Percentiles rank a stretch among this genome's conserved stretches.
Conservation (phyloP, 441 rosid genomes). For the Isatis lusitanica region DNA sequence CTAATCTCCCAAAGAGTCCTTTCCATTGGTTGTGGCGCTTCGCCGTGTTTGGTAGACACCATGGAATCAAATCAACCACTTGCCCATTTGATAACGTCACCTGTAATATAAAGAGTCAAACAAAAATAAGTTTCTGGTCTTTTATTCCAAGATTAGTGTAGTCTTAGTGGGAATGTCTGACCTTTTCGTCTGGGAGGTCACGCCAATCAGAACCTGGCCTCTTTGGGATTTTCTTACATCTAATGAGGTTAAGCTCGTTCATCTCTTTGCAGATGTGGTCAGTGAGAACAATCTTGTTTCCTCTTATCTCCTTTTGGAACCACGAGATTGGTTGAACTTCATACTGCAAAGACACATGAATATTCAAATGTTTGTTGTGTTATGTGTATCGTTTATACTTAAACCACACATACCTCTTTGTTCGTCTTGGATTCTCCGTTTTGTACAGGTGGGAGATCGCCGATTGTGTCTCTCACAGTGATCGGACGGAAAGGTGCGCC, state of each 20-base stretch:
- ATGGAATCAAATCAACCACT: conserved; percentile 64
- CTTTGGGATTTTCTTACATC: conserved; percentile 75
- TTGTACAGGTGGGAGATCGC: conserved; percentile 74
- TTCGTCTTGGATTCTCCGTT: conserved; percentile 58
- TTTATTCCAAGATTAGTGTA: neutral
- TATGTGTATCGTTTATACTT: neutral
- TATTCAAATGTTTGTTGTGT: neutral
- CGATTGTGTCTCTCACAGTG: conserved; percentile 91
- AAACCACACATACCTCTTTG: conserved; percentile 44
- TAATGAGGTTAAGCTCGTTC: conserved; percentile 75
- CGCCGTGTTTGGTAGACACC: conserved; percentile 81
- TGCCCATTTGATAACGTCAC: conserved; percentile 65
- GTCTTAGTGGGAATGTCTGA: conserved; percentile 9
- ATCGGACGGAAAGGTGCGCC: conserved; percentile 93
- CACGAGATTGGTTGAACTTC: conserved; percentile 54
- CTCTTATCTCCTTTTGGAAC: conserved; percentile 76
- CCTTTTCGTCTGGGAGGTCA: conserved; percentile 75
- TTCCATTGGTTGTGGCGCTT: conserved; percentile 83
- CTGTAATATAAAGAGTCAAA: conserved; percentile 34
- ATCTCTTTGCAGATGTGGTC: conserved; percentile 82
- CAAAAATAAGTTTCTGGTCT: neutral
- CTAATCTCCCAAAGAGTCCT: conserved; percentile 85
- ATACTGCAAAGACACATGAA: conserved; percentile 48
- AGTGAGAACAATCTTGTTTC: conserved; percentile 44
- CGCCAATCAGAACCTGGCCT: conserved; percentile 94